Conservation (phyloP, 2,329 filamentous ascomycete species). For the Acrocalymma vagum region DNA sequence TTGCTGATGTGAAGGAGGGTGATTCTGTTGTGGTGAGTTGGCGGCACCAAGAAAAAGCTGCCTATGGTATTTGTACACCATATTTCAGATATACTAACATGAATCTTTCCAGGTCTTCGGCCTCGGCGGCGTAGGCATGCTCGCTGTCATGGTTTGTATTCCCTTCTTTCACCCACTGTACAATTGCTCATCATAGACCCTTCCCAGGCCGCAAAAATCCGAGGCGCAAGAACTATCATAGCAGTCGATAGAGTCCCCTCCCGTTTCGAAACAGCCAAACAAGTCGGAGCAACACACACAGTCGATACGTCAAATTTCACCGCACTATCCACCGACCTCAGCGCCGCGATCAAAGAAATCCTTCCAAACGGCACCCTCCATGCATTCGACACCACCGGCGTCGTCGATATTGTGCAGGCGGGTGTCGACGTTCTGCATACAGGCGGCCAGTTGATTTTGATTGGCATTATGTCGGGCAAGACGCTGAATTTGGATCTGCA, state of each 20-base stretch:
- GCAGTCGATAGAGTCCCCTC: slow-evolving; percentile 45
- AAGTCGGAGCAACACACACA: slow-evolving; percentile 49
- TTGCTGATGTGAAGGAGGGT: slow-evolving; percentile 40
- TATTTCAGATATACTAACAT: slow-evolving; percentile 1
- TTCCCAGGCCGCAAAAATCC: slow-evolving; percentile 54
- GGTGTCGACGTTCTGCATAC: slow-evolving; percentile 54
- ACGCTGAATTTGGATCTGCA: slow-evolving; percentile 55
- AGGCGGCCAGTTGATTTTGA: slow-evolving; percentile 59
- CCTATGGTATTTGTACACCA: too few relatives aligned
- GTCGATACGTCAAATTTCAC: slow-evolving; percentile 42
- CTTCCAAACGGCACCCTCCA: slow-evolving; percentile 53
- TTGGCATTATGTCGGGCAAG: slow-evolving; percentile 57
- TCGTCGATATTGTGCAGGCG: slow-evolving; percentile 52
- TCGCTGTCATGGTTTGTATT: slow-evolving; percentile 52
- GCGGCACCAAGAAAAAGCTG: too few relatives aligned
- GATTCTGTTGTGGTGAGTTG: slow-evolving; percentile 51
- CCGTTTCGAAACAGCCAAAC: slow-evolving; percentile 46
- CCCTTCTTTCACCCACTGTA: not conserved
- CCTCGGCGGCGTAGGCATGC: slow-evolving; percentile 57
- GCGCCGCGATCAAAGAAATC: slow-evolving; percentile 45
- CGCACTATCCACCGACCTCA: slow-evolving; percentile 31
- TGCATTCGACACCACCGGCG: slow-evolving; percentile 61
- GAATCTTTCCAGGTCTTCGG: slow-evolving; percentile 39
- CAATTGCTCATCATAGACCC: not conserved
- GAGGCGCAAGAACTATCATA: slow-evolving; percentile 45